These are phyloP conservation scores for Colletotrichum kahawae DNA, from an alignment of 2,329 filamentous ascomycete genomes.

Conservation along the genomic window DNA sequence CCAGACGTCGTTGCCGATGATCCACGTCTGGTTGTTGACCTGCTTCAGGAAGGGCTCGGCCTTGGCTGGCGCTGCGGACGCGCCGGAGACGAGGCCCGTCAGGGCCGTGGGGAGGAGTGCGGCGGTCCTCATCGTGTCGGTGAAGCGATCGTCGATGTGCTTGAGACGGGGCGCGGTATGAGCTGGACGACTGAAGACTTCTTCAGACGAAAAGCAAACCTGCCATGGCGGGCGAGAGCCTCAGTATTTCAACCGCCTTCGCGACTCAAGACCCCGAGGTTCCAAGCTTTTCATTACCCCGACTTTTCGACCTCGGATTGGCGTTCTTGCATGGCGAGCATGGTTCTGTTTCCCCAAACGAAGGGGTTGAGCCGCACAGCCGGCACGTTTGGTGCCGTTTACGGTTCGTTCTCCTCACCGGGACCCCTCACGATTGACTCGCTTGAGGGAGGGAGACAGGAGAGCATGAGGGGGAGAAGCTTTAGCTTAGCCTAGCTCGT, in stretches of 20 bases:
- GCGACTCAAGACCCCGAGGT: not conserved
- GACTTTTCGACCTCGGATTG: not conserved
- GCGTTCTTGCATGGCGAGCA: not conserved
- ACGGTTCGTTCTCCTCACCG: not conserved
- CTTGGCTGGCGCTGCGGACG: not conserved
- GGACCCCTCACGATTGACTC: not conserved
- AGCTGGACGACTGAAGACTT: not conserved
- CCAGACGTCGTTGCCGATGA: constrained; percentile 36
- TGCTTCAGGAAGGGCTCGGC: constrained; percentile 30
- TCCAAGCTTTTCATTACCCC: not conserved
- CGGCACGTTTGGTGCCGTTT: not conserved
- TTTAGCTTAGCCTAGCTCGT: not conserved
- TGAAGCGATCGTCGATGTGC: not conserved
- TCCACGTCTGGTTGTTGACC: constrained; percentile 30
- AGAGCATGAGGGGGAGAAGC: not conserved
- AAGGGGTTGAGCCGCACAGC: not conserved
- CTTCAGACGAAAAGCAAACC: not conserved
- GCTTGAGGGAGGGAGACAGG: not conserved
- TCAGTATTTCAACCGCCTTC: not conserved
- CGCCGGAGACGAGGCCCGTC: not conserved
- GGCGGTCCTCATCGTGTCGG: not conserved
- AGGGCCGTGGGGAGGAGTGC: constrained; percentile 1
- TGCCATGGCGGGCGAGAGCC: not conserved
- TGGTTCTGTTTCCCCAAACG: not conserved
- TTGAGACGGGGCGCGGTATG: not conserved